Base-by-base conservation (phyloP, 2,329 filamentous ascomycete species). In the Madurella fahalii region DNA sequence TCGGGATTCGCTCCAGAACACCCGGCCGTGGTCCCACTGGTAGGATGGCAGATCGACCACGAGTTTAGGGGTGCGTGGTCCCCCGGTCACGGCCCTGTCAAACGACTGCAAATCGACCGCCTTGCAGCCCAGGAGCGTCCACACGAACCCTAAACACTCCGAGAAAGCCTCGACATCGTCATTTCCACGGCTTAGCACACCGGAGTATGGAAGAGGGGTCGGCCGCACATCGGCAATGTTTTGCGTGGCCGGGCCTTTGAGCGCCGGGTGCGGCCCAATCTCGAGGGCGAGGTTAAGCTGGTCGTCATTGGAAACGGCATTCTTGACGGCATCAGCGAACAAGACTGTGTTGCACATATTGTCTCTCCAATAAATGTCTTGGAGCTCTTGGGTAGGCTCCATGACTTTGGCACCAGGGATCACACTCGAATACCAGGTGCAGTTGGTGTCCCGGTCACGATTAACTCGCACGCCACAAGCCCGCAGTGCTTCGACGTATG, bases 171-270 rank as follows among this genome's bases (percentile, higher is more conserved):
- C 37, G 2, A 57, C 12, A 13, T 56, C 59, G 51, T 40, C 39
- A 9, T 44, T 37, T 5, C 50, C 47, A 5, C 55, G 50, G n/a
- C 16, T n/a, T 5, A 54, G 39, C 8, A 53, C 2, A 15, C 56
- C 55, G 2, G 34, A 16, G 41, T 58, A 60, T n/a, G 55, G 43
- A 9, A 60, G 40, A 18, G 41, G 30, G 1, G 25, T 42, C 4
- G 47, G 34, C 9, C 15, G 46, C 5, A 41, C 34, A 37, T 15
- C 13, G 9, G 9, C 11, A n/a, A 62, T 52, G 61, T 64, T 72
- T 49, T 76, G 68, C 4, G 62, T 65, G 17, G 47, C 57, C 0
- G 76, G 76, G 0, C 70, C 71, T 50, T 71, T 69, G 1, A 78
- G 66, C 0, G 73, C 72, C 0, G 34, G 34, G 11, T 37, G 34